A percentile compares a stretch with the other conserved stretches of the same genome.
phyloP scores from a whole-genome alignment of 148 eudicot genomes.

The Cornus controversa region DNA sequence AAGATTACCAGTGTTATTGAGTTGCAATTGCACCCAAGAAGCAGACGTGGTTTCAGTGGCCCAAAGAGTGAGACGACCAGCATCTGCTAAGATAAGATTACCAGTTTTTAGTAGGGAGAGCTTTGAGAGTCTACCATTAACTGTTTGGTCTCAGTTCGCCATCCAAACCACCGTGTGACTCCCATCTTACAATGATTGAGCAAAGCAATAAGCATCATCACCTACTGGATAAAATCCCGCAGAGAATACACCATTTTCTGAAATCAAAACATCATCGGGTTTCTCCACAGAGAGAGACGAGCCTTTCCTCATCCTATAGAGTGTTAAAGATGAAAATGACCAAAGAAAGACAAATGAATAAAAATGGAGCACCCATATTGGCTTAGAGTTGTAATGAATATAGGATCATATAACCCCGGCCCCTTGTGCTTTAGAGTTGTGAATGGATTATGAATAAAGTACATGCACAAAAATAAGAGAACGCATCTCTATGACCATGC shows the following conservation, averaged over 20 bases:
- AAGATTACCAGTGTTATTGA: slow-evolving; percentile 4
- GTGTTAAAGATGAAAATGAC: background rate
- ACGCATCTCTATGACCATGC: too few species aligned
- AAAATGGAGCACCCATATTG: background rate
- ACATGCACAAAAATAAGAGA: too few species aligned
- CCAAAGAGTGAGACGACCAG: slow-evolving; percentile 34
- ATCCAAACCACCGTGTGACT: slow-evolving; percentile 36
- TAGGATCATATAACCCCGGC: too few species aligned
- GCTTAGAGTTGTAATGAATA: background rate
- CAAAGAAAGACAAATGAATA: background rate
- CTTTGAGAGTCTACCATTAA: slow-evolving; percentile 32
- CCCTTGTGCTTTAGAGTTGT: too few species aligned
- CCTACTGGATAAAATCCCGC: slow-evolving; percentile 34
- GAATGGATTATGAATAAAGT: too few species aligned
- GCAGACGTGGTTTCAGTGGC: slow-evolving; percentile 10
- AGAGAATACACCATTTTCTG: slow-evolving; percentile 35
- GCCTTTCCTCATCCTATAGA: background rate
- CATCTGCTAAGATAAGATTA: slow-evolving; percentile 25
- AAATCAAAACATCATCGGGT: slow-evolving; percentile 22
- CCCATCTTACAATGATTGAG: slow-evolving; percentile 8
- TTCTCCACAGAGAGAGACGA: slow-evolving; percentile 30
- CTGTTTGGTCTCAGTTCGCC: slow-evolving; percentile 36
- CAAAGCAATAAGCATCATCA: slow-evolving; percentile 32
- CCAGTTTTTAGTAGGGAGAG: slow-evolving; percentile 30
- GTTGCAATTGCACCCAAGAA: background rate